A percentile compares a stretch with the other conserved stretches of the same genome.
Evolutionary conservation across 495 filamentous ascomycete genomes (phyloP).

Genomic region (Podospora fimiseda): DNA sequence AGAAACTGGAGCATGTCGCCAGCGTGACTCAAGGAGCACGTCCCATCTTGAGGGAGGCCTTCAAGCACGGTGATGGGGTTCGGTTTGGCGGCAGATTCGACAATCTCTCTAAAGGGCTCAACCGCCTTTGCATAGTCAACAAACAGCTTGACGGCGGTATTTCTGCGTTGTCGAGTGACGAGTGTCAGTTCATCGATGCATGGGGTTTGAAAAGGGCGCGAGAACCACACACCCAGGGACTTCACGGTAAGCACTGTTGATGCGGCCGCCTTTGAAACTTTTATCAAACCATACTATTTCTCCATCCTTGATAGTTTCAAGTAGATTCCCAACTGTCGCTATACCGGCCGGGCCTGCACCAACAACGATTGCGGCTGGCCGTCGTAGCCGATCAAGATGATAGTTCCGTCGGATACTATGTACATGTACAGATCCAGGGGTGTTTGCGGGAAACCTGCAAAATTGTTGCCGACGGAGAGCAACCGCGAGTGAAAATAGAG

Average conservation of each 20-base stretch:
- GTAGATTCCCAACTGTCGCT: slow-evolving; percentile 22
- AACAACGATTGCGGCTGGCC: slow-evolving; percentile 18
- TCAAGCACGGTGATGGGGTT: slow-evolving; percentile 12
- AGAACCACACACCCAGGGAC: slow-evolving; percentile 13
- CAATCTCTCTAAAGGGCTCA: slow-evolving; percentile 8
- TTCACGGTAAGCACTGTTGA: slow-evolving; percentile 12
- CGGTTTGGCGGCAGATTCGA: slow-evolving; percentile 4
- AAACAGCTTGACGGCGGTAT: slow-evolving; percentile 16
- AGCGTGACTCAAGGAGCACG: slow-evolving; percentile 15
- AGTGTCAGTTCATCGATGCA: neutral
- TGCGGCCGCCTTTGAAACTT: slow-evolving; percentile 13
- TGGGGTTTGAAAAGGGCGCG: neutral
- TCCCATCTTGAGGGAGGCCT: slow-evolving; percentile 1
- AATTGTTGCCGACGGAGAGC: neutral
- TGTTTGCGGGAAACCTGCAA: neutral
- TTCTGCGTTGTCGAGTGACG: slow-evolving; percentile 13
- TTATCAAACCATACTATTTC: slow-evolving; percentile 22
- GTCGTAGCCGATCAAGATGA: no score
- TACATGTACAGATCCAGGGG: no score
- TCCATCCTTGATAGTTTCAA: slow-evolving; percentile 7
- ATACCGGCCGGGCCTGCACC: slow-evolving; percentile 23
- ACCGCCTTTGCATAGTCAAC: slow-evolving; percentile 12
- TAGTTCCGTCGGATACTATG: no score
- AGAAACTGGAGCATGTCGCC: slow-evolving; percentile 44
- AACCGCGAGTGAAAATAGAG: no score